phyloP scores from a whole-genome alignment of 805 yeast genomes.

The Pichia manshurica region DNA sequence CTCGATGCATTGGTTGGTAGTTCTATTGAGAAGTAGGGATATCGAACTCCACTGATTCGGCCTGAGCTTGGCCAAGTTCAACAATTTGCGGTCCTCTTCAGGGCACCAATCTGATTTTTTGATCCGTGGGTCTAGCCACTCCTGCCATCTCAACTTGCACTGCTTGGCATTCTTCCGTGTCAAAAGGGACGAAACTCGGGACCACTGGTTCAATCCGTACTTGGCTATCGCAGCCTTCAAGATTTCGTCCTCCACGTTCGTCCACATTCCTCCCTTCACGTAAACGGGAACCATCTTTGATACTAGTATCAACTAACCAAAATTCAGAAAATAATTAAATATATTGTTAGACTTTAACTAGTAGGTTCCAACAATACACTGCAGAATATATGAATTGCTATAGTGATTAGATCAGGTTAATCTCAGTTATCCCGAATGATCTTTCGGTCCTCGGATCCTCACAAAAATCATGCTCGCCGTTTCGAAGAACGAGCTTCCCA shows the following conservation, averaged over 20 bases:
- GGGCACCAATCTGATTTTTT: constrained; percentile 61
- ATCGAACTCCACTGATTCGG: constrained; percentile 96
- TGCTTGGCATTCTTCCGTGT: constrained; percentile 86
- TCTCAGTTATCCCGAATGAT: no score
- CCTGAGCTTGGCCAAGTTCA: constrained; percentile 58
- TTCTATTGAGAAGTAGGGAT: constrained; percentile 73
- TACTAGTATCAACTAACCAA: no score
- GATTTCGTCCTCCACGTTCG: constrained; percentile 78
- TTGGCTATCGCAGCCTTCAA: constrained; percentile 86
- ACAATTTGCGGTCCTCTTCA: constrained; percentile 69
- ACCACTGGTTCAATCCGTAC: constrained; percentile 93
- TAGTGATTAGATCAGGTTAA: no score
- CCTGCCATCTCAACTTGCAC: constrained; percentile 89
- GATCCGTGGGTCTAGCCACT: constrained; percentile 74
- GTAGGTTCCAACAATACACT: no score
- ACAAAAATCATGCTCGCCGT: no score
- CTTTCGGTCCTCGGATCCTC: no score
- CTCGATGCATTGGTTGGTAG: constrained; percentile 82
- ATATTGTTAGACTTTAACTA: no score
- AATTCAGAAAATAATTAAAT: no score
- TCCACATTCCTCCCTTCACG: constrained; percentile 88
- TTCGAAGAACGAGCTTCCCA: no score
- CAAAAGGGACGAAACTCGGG: constrained; percentile 80
- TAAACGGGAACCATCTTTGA: constrained; percentile 51
- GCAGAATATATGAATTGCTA: no score